Percentiles rank a stretch among this genome's conserved stretches.
phyloP scores from a whole-genome alignment of 495 filamentous ascomycete genomes.

The Aspergillus homomorphus region DNA sequence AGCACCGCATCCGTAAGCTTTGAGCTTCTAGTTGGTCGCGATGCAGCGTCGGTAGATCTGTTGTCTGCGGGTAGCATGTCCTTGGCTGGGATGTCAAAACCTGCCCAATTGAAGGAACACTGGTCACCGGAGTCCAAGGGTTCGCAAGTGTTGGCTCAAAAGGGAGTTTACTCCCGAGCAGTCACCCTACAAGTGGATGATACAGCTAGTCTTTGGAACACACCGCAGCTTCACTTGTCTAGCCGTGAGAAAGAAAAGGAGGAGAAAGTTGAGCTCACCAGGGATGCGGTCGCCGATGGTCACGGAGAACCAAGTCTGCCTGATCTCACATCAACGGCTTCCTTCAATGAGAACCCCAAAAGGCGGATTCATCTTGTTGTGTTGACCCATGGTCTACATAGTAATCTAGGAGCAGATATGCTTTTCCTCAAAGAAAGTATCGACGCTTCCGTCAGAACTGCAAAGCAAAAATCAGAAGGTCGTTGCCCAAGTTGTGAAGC shows the following conservation, averaged over 20 bases:
- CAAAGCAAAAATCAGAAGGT: conserved; percentile 54
- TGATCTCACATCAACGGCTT: background rate
- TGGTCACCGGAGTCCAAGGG: conserved; percentile 47
- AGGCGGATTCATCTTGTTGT: conserved; percentile 81
- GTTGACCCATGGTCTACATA: conserved; percentile 91
- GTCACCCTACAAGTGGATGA: conserved; percentile 77
- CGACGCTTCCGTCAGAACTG: conserved; percentile 72
- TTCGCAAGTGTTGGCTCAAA: conserved; percentile 51
- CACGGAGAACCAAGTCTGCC: background rate
- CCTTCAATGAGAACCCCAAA: conserved; percentile 39
- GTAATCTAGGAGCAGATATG: conserved; percentile 97
- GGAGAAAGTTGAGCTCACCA: conserved; percentile 10
- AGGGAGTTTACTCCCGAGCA: conserved; percentile 77
- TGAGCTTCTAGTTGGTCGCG: conserved; percentile 79
- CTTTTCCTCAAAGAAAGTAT: conserved; percentile 96
- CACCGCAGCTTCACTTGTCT: conserved; percentile 69
- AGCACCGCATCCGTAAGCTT: conserved; percentile 83
- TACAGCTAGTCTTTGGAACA: conserved; percentile 86
- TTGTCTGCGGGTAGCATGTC: conserved; percentile 49
- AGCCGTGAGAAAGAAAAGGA: conserved; percentile 39
- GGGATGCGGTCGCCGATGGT: background rate
- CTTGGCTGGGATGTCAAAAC: conserved; percentile 45
- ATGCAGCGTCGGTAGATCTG: conserved; percentile 74
- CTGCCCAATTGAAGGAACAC: conserved; percentile 73
- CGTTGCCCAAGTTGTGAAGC: background rate